Evolutionary conservation across 2,329 filamentous ascomycete species (phyloP).

Genomic region (Hypoxylon sp.): DNA sequence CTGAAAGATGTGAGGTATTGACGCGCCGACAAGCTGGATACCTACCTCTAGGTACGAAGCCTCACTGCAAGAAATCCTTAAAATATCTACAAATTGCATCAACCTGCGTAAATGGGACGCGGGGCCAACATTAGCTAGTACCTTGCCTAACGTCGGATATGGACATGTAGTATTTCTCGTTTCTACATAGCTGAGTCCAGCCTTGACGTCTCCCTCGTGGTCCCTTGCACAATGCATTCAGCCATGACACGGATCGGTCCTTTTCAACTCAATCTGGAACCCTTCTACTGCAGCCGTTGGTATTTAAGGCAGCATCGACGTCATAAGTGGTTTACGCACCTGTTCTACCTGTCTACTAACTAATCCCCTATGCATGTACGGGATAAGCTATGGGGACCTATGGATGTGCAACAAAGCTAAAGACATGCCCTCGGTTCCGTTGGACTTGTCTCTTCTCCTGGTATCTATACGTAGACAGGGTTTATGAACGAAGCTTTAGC

Average conservation of each 20-base stretch:
- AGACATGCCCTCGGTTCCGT: too few relatives aligned
- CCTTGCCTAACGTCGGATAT: conserved; percentile 2
- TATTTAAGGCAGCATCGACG: background rate
- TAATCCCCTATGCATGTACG: too few relatives aligned
- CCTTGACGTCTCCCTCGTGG: conserved; percentile 17
- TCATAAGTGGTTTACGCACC: background rate
- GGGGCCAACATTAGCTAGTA: conserved; percentile 1
- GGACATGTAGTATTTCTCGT: conserved; percentile 16
- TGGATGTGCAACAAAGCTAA: too few relatives aligned
- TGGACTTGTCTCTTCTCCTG: too few relatives aligned
- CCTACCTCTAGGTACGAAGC: conserved; percentile 14
- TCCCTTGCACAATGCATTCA: conserved; percentile 27
- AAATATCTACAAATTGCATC: conserved; percentile 35
- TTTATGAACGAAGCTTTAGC: too few relatives aligned
- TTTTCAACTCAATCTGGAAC: conserved; percentile 12
- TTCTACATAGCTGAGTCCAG: conserved; percentile 6
- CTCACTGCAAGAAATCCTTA: conserved; percentile 28
- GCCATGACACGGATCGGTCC: conserved; percentile 24
- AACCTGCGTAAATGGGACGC: conserved; percentile 30
- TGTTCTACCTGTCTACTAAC: too few relatives aligned
- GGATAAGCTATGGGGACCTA: too few relatives aligned
- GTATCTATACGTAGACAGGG: too few relatives aligned
- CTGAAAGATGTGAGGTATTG: too few relatives aligned
- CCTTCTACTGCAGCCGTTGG: background rate
- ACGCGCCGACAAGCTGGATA: conserved; percentile 12